phyloP scores from a whole-genome alignment of 169 alveolate species.

The Eimeria mitis region DNA sequence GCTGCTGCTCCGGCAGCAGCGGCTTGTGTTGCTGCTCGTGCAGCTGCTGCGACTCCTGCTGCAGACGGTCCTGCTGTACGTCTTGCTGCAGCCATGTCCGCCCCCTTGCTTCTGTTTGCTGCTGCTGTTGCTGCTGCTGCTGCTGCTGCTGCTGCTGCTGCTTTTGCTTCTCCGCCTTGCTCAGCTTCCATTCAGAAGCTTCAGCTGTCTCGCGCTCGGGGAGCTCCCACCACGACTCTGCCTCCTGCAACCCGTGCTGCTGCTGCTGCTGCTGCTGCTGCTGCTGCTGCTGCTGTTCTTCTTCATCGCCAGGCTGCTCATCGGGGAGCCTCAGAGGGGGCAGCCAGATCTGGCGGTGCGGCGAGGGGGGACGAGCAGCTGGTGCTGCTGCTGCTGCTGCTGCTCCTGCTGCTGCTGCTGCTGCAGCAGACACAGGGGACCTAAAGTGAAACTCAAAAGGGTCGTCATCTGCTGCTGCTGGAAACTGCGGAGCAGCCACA shows the following conservation, averaged over 20 bases:
- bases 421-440: slow-evolving; percentile 9
- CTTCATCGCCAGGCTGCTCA: slow-evolving; percentile 3
- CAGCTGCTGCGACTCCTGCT: background rate
- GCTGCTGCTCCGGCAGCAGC: background rate
- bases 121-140: too few species aligned
- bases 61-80: background rate
- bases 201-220: background rate
- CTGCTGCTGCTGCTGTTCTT: slow-evolving; percentile 16
- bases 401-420: slow-evolving; percentile 10
- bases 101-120: background rate
- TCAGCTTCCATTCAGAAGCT: background rate
- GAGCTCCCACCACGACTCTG: slow-evolving; percentile 1
- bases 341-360: slow-evolving; percentile 8
- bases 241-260: background rate
- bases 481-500: slow-evolving; percentile 47
- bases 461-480: slow-evolving; percentile 36
- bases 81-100: background rate
- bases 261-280: slow-evolving; percentile 36
- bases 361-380: background rate
- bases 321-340: slow-evolving; percentile 37
- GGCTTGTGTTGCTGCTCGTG: too few species aligned
- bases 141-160: background rate
- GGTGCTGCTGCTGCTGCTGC: slow-evolving; percentile 2
- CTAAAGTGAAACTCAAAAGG: slow-evolving; percentile 24
- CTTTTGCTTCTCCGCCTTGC: background rate